Evolutionary conservation across 2,329 filamentous ascomycete genomes (phyloP), one percentile per base, ranked within the genome.

Genomic region (Mycogone perniciosa): DNA sequence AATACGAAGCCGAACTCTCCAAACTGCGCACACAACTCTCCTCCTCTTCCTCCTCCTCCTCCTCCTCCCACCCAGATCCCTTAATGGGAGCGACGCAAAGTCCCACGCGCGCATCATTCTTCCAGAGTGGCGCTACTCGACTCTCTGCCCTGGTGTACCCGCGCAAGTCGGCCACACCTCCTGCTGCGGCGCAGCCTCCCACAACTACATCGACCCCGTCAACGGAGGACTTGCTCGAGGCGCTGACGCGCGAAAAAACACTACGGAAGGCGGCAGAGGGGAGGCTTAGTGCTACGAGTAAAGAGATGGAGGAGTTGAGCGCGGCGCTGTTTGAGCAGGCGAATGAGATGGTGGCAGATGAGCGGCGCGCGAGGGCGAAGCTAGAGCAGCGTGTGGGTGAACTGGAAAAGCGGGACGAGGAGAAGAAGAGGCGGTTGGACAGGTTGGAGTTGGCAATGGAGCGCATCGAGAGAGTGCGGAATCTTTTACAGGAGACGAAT

Each of bases 301-400:
- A 73, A 9, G 88, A 93, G 71, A 78, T 92, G 20, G 88, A 92
- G 68, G 88, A 93, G 69, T 72, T 93, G 56, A 88, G 80, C 61
- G 85, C 80, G 20, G 79, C 78, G 46, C 71, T 93, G 48, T 93
- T 93, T 65, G 83, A 88, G 70, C 84, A 91, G 71, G 88, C 88
- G 46, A 93, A 93, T 65, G 83, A 90, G 69, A 93, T 93, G 88
- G 88, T 93, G 20, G 87, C 88, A 2, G 75, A 78, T 13, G 88
- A 93, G 73, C 74, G 88, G 40, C 77, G 81, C 51, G 85, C 85
- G 33, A 73, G 86, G 52, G 86, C 85, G 5, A 80, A 77, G 61
- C 74, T 93, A 27, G 86, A 90, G 69, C 82, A 86, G 64, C 72
- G 86, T 37, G 77, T 93, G 6, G 77, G 74, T 52, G 74, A 83